Percentiles rank a stretch among this genome's conserved stretches.
phyloP scores from a whole-genome alignment of 2,329 filamentous ascomycete species.

The Davidsoniella australis region DNA sequence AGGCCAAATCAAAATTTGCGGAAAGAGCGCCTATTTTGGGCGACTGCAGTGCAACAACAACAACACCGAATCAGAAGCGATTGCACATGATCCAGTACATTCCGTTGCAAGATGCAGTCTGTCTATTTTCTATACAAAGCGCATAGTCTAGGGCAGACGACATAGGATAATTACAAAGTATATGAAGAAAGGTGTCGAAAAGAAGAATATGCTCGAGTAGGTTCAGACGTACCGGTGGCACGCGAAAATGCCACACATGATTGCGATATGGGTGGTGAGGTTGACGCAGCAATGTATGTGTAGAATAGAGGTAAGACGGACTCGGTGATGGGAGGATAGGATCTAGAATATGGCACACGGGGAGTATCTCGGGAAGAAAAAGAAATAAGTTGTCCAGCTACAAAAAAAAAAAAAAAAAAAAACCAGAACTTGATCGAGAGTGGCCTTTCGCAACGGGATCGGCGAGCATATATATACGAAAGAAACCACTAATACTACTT shows the following conservation, averaged over 20 bases:
- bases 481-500: no score
- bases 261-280: neutral
- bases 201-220: neutral
- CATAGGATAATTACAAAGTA: no score
- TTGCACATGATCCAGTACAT: no score
- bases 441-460: neutral
- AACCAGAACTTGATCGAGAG: neutral
- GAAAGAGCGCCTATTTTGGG: no score
- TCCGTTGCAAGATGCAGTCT: no score
- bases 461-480: no score
- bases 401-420: constrained; percentile 1
- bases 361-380: neutral
- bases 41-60: no score
- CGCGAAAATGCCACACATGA: constrained; percentile 94
- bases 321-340: neutral
- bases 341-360: neutral
- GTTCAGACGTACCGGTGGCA: constrained; percentile 59
- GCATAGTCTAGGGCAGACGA: neutral
- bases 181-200: neutral
- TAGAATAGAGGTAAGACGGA: neutral
- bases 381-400: neutral
- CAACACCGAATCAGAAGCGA: no score
- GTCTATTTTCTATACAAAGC: no score
- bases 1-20: no score
- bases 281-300: neutral